Base-by-base conservation (phyloP, 2,329 filamentous ascomycete genomes). In the Cercospora zeina region DNA sequence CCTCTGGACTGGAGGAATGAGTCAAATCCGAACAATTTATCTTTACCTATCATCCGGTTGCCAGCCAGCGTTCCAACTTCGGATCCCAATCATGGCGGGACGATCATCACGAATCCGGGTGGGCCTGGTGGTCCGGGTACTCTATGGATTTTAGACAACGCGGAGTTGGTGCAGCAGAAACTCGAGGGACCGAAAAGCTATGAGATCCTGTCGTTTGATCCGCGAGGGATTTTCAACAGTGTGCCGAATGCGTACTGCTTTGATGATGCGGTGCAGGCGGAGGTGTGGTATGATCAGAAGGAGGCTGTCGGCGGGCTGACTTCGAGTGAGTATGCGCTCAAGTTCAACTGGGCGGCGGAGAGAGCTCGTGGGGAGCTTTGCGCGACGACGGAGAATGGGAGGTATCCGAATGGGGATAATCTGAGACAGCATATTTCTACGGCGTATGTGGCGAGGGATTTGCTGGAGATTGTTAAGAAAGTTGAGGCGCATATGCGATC, bases 171-270 rank as follows among this genome's bases (percentile, higher is more conserved):
- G 16, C 65, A 67, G 16, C 50, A 54, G 30, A 59, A 63, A 21
- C 59, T 67, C 13, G 62, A 62, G 45, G 62, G 65, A 8, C 60
- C 65, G 5, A 77, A 72, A 54, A 75, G 76, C 60, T 80, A 74
- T 61, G 78, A 80, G 58, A 72, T 80, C 30, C 71, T 80, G 21
- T 75, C 76, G 11, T 81, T 80, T 51, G 79, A 81, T 64, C 79
- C 79, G 4, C 71, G 79, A 16, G 78, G 77, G 10, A 73, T 79
- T 30, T 76, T 75, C 31, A 67, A 69, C 54, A 75, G 73, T 5
- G 68, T 72, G 42, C 77, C 77, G 1, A 61, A 63, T n/a, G 73
- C 72, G 4, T 64, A 64, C 14, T 78, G 77, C 64, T 73, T 76
- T 62, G 67, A 71, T 14, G 60, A 59, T 42, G 58, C 64, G 3